Base-by-base conservation (phyloP, 441 rosid genomes). In the Francoa sonchifolia region DNA sequence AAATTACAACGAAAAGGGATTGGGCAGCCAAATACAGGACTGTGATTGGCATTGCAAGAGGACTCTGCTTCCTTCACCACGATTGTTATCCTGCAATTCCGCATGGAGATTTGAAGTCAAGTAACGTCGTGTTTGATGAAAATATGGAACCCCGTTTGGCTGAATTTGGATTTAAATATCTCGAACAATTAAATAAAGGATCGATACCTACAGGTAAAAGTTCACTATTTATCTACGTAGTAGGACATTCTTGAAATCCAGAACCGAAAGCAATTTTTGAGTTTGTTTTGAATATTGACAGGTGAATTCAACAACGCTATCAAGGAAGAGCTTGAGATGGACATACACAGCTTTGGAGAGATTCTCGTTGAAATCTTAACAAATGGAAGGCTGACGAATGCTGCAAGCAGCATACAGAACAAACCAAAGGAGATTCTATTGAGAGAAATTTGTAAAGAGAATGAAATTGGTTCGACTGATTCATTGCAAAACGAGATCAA, bases 61-160 rank as follows among this genome's bases (percentile, higher is more conserved):
- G 89, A 39, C 79, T 85, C 27, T 48, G 65, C 59, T 89, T 77
- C 66, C 94, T 89, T 67, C 98, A 89, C 71, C 84, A 82, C 58
- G 96, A 85, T 21, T 85, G 93, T 18, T 62, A 64, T 46, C 98
- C 98, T 47, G 70, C 94, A 35, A 71, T 89, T 41, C 83, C 92
- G 5, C 98, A 89, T 48, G 94, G 96, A 47, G 89, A 82, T 68
- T 50, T 89, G 66, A 82, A 59, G 69, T 71, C 76, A 11, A 62
- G 62, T 46, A 89, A 68, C 39, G 41, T 89, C 31, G 53, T 76
- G 23, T 77, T 85, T 5, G 80, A 69, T 15, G 83, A 81, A 40
- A 74, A 77, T 48, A 79, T 77, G 77, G 89, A 85, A 52, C 89
- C 85, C 2, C 74, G 59, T 51, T 52, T 89, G 62, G 73, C 73